phyloP scores from a whole-genome alignment of 164 flowering plant species.

The Litsea cubeba region DNA sequence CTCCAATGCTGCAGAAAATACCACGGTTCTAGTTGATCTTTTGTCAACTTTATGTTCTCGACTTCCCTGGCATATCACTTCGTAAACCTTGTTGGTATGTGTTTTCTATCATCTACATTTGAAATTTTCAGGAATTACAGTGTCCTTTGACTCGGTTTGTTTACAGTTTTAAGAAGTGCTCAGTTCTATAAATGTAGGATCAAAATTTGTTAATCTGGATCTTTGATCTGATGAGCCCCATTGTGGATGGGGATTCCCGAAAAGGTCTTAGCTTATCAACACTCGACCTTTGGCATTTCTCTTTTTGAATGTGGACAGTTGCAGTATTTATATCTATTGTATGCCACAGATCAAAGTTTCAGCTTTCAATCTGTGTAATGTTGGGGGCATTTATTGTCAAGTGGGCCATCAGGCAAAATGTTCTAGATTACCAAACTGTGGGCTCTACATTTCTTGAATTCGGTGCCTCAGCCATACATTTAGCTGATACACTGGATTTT shows the following conservation, averaged over 20 bases:
- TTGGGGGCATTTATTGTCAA: neutral
- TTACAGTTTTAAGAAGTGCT: neutral
- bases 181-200: neutral
- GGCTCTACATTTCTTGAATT: neutral
- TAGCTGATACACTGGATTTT: neutral
- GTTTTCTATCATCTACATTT: neutral
- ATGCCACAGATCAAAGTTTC: neutral
- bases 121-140: neutral
- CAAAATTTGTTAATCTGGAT: neutral
- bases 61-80: neutral
- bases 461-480: neutral
- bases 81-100: conserved; percentile 20
- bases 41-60: conserved; percentile 1
- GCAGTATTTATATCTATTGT: neutral
- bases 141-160: neutral
- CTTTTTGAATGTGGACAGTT: neutral
- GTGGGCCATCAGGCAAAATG: neutral
- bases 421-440: neutral
- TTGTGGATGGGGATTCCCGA: neutral
- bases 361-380: neutral
- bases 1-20: conserved; percentile 63
- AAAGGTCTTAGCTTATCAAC: neutral
- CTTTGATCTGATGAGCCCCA: neutral
- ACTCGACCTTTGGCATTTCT: neutral
- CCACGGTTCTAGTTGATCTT: conserved; percentile 38